Conservation (phyloP, 75 land plant species). For the Azolla pinnata region DNA sequence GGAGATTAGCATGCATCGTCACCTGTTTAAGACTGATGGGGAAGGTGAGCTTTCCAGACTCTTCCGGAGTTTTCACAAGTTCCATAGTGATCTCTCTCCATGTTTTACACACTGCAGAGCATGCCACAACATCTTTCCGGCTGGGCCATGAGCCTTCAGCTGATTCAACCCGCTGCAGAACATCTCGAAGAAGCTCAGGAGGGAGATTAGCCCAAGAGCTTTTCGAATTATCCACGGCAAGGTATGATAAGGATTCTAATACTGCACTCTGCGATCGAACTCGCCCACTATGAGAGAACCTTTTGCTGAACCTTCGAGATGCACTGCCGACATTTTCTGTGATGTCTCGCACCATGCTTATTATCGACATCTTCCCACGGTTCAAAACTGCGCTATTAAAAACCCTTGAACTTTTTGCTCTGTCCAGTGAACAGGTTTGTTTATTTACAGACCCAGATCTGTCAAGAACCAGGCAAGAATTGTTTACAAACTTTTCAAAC, state of each 20-base stretch:
- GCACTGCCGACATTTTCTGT: neutral
- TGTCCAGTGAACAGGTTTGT: too few relatives aligned
- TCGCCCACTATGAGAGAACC: constrained; percentile 23
- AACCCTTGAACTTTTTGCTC: too few relatives aligned
- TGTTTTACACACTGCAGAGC: constrained; percentile 59
- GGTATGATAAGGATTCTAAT: constrained; percentile 16
- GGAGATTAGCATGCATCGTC: too few relatives aligned
- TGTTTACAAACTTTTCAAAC: too few relatives aligned
- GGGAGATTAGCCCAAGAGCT: constrained; percentile 49
- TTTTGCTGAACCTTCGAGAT: neutral
- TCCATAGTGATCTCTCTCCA: constrained; percentile 61
- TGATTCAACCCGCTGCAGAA: constrained; percentile 51
- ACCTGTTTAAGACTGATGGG: constrained; percentile 70
- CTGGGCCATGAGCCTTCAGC: constrained; percentile 57
- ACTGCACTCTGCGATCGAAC: constrained; percentile 37
- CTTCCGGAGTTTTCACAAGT: constrained; percentile 30
- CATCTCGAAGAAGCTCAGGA: constrained; percentile 62
- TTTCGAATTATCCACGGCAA: neutral
- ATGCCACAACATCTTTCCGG: constrained; percentile 54
- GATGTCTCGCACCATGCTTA: too few relatives aligned
- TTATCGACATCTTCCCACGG: too few relatives aligned
- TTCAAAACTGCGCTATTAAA: too few relatives aligned
- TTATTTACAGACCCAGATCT: too few relatives aligned
- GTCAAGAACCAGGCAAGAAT: too few relatives aligned
- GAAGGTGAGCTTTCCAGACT: constrained; percentile 51